phyloP scores from a whole-genome alignment of 345 rosid genomes.

The Euphorbia tirucalli region DNA sequence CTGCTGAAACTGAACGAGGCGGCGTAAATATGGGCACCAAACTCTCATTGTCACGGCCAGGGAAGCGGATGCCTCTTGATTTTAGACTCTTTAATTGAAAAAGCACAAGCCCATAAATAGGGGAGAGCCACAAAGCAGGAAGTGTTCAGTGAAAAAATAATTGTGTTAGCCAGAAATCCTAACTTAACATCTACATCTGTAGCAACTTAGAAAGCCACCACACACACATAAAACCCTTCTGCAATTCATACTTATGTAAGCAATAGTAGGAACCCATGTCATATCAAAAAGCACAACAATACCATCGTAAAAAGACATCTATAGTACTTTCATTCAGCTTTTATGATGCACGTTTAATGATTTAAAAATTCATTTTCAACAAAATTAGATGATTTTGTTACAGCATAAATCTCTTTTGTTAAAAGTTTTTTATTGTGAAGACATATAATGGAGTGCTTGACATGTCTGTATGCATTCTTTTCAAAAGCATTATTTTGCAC shows the following conservation, averaged over 20 bases:
- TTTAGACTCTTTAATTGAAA: slow-evolving; percentile 55
- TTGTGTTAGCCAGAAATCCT: slow-evolving; percentile 1
- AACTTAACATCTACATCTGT: neutral
- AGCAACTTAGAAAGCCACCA: slow-evolving; percentile 4
- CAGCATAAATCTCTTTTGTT: neutral
- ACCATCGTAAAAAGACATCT: neutral
- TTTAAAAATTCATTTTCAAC: neutral
- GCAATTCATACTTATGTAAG: neutral
- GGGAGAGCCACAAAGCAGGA: neutral
- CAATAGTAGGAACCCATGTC: neutral
- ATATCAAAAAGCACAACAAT: neutral
- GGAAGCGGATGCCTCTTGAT: slow-evolving; percentile 90
- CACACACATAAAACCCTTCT: neutral
- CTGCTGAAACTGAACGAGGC: slow-evolving; percentile 64
- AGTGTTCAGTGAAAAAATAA: slow-evolving; percentile 12
- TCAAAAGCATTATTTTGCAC: neutral
- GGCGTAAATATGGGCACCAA: slow-evolving; percentile 95
- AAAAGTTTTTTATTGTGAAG: neutral
- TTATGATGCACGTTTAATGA: neutral
- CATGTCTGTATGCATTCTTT: neutral
- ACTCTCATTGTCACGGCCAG: slow-evolving; percentile 95
- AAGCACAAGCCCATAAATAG: slow-evolving; percentile 17
- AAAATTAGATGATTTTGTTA: neutral
- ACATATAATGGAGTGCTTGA: neutral
- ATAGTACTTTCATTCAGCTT: slow-evolving; percentile 7